phyloP scores from a whole-genome alignment of 1,139 yeast species.

The Insectozyma bohioensis region DNA sequence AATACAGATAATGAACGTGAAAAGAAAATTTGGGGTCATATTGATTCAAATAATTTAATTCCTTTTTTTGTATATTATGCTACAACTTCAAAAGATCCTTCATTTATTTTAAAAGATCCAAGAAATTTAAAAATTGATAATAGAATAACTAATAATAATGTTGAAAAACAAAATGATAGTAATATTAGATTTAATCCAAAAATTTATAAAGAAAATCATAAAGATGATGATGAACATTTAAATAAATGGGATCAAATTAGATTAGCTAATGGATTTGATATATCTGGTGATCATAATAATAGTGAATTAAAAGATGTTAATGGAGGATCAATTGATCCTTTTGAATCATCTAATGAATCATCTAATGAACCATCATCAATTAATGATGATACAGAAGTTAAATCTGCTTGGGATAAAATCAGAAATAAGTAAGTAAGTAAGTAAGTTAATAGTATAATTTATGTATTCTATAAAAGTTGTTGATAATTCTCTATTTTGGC shows the following conservation, averaged over 20 bases:
- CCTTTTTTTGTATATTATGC: slow-evolving; percentile 37
- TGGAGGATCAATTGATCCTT: too few relatives aligned
- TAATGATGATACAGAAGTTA: background rate
- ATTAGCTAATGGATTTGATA: slow-evolving; percentile 24
- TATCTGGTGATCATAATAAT: slow-evolving; percentile 4
- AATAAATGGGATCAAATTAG: slow-evolving; percentile 31
- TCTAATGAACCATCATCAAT: too few relatives aligned
- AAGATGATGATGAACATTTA: slow-evolving; percentile 5
- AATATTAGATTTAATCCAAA: slow-evolving; percentile 8
- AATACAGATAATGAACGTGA: slow-evolving; percentile 14
- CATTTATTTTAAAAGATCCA: slow-evolving; percentile 18
- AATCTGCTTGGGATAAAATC: slow-evolving; percentile 17
- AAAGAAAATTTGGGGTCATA: slow-evolving; percentile 34
- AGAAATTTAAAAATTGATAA: slow-evolving; percentile 6
- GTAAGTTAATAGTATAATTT: background rate
- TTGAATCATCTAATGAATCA: too few relatives aligned
- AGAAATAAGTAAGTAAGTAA: slow-evolving; percentile 7
- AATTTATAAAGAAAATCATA: slow-evolving; percentile 4
- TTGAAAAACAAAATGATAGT: background rate
- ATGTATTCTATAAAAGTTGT: background rate
- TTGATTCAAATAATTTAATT: slow-evolving; percentile 38
- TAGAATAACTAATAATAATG: slow-evolving; percentile 1
- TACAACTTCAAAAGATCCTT: slow-evolving; percentile 33
- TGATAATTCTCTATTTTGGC: too few relatives aligned
- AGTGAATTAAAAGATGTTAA: slow-evolving; percentile 1